Evolutionary conservation across 495 filamentous ascomycete genomes (phyloP).

Genomic region (Cudoniella acicularis): DNA sequence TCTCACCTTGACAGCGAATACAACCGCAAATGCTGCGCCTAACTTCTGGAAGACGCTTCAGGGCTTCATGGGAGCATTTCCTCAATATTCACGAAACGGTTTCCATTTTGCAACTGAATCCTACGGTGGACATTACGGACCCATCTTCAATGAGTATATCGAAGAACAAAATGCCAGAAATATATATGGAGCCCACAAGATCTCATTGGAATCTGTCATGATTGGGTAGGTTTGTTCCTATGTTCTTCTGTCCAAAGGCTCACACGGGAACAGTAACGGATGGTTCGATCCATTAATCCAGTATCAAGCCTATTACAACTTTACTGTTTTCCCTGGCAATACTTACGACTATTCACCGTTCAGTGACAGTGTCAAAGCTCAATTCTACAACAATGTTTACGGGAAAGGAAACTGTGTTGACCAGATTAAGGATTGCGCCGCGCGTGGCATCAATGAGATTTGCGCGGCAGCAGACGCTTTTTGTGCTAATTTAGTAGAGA

Average conservation of each 20-base stretch:
- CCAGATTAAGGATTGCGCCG: slow-evolving; percentile 47
- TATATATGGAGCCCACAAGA: slow-evolving; percentile 43
- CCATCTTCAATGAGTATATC: slow-evolving; percentile 61
- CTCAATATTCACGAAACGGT: slow-evolving; percentile 50
- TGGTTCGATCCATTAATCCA: slow-evolving; percentile 59
- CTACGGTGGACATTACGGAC: slow-evolving; percentile 68
- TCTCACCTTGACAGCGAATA: slow-evolving; percentile 46
- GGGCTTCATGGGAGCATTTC: slow-evolving; percentile 62
- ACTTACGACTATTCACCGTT: slow-evolving; percentile 56
- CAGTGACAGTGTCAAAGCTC: slow-evolving; percentile 38
- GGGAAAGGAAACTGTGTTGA: slow-evolving; percentile 62
- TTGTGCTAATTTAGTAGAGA: slow-evolving; percentile 52
- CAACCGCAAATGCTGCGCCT: slow-evolving; percentile 51
- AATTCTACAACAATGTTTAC: slow-evolving; percentile 59
- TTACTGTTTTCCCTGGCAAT: slow-evolving; percentile 49
- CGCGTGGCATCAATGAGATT: slow-evolving; percentile 38
- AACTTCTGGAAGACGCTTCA: slow-evolving; percentile 58
- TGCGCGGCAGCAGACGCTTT: slow-evolving; percentile 46
- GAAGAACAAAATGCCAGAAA: slow-evolving; percentile 60
- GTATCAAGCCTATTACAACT: slow-evolving; percentile 64
- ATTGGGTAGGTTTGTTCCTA: slow-evolving; percentile 31
- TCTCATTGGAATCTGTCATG: slow-evolving; percentile 51
- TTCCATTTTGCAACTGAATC: slow-evolving; percentile 59
- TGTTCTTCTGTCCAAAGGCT: background rate
- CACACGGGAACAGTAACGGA: slow-evolving; percentile 36